Conservation (phyloP, 2,329 filamentous ascomycete species). For the Fusarium succisae region DNA sequence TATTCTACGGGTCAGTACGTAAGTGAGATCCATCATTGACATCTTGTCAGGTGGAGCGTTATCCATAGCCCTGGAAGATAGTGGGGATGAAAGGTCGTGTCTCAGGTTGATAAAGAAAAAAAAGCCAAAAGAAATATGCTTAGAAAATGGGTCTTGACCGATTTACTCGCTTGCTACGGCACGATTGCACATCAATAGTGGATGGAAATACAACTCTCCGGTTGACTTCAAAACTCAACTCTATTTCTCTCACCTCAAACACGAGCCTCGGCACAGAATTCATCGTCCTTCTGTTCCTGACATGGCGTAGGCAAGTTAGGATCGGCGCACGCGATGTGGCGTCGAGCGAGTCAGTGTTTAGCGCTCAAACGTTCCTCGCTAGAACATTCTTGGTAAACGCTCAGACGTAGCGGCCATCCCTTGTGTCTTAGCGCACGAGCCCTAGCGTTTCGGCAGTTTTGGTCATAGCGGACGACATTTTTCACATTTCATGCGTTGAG, state of each 20-base stretch:
- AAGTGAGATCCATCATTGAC: neutral
- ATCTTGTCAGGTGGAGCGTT: neutral
- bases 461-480: neutral
- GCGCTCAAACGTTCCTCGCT: neutral
- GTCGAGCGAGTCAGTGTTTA: constrained; percentile 14
- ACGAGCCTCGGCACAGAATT: neutral
- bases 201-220: neutral
- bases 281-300: neutral
- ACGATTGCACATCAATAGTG: constrained; percentile 9
- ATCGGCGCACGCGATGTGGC: neutral
- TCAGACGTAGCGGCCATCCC: neutral
- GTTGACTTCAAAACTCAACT: neutral
- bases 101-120: neutral
- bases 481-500: neutral
- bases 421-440: neutral
- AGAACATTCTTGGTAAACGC: neutral
- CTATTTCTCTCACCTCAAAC: neutral
- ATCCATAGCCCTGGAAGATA: neutral
- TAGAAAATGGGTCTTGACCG: constrained; percentile 7
- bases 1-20: neutral
- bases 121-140: neutral
- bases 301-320: neutral
- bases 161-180: constrained; percentile 3
- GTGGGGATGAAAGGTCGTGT: neutral
- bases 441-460: neutral